A percentile compares a stretch with the other conserved stretches of the same genome.
Evolutionary conservation across 352 stramenopile genomes (phyloP).

Genomic region (Salisapilia sapeloensis): DNA sequence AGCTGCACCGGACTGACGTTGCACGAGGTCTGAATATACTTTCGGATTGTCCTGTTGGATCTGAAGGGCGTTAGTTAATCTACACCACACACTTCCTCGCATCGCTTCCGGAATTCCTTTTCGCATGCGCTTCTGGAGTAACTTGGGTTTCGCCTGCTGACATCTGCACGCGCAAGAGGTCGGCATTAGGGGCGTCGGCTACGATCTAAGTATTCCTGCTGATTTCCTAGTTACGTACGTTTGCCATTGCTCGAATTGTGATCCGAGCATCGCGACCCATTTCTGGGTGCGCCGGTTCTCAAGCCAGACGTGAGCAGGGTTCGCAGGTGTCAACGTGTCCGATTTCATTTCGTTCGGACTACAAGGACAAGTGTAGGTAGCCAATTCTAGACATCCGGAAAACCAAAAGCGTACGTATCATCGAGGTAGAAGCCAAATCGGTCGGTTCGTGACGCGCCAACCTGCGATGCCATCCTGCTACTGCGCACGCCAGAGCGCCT

Average conservation of each 20-base stretch:
- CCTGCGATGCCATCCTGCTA: no score
- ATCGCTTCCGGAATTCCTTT: constrained; percentile 62
- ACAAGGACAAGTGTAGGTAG: no score
- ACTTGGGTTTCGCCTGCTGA: constrained; percentile 30
- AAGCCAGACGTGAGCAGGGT: constrained; percentile 45
- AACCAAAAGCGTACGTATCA: no score
- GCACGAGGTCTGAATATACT: constrained; percentile 38
- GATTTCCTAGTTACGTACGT: constrained; percentile 11
- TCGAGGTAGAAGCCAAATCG: no score
- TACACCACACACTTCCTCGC: constrained; percentile 54
- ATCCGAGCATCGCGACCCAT: constrained; percentile 70
- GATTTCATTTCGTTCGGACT: no score
- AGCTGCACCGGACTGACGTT: constrained; percentile 17
- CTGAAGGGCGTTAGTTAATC: constrained; percentile 38
- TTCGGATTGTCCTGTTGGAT: constrained; percentile 55
- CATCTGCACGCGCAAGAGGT: constrained; percentile 8
- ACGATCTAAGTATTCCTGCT: neutral
- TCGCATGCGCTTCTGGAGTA: constrained; percentile 52
- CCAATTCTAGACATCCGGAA: no score
- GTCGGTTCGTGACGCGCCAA: no score
- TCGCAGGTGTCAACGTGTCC: no score
- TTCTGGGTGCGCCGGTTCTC: constrained; percentile 65
- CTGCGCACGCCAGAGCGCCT: no score
- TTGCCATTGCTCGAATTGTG: constrained; percentile 62
- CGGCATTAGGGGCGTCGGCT: no score